phyloP scores from a whole-genome alignment of 768 basidiomycete genomes.

The Boletus reticulatus region DNA sequence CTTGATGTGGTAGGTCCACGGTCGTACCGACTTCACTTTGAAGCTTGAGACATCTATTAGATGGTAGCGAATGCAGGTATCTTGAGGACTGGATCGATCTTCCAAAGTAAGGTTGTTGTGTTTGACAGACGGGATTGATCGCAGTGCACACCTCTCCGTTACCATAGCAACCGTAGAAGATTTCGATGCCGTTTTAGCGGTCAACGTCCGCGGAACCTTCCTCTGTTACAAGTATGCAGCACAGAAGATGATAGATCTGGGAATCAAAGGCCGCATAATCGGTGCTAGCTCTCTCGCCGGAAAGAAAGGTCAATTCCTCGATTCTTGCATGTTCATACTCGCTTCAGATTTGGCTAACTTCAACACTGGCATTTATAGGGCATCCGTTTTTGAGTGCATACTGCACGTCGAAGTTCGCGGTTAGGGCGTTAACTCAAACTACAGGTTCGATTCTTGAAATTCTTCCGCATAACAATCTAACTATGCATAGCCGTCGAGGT shows the following conservation, averaged over 20 bases:
- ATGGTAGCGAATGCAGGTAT: constrained; percentile 22
- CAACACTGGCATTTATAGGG: constrained; percentile 23
- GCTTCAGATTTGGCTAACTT: not conserved
- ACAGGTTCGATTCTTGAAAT: constrained; percentile 12
- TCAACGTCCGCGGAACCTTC: constrained; percentile 42
- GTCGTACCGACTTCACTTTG: not conserved
- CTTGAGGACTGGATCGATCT: constrained; percentile 7
- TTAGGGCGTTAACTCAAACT: constrained; percentile 41
- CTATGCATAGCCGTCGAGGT: constrained; percentile 31
- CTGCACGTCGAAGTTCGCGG: constrained; percentile 40
- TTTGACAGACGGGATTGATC: not conserved
- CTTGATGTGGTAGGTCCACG: constrained; percentile 34
- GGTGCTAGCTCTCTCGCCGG: constrained; percentile 39
- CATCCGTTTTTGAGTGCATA: constrained; percentile 29
- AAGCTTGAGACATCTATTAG: constrained; percentile 9
- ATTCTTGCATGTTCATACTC: not conserved
- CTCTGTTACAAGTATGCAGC: constrained; percentile 44
- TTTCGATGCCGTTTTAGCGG: constrained; percentile 31
- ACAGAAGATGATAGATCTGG: constrained; percentile 43
- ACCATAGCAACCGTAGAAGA: constrained; percentile 32
- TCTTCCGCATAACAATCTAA: not conserved
- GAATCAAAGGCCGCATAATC: constrained; percentile 41
- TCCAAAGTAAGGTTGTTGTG: constrained; percentile 2
- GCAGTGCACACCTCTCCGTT: not conserved
- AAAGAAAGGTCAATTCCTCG: constrained; percentile 20